phyloP scores from a whole-genome alignment of 345 rosid genomes.

The Noccaea caerulescens region DNA sequence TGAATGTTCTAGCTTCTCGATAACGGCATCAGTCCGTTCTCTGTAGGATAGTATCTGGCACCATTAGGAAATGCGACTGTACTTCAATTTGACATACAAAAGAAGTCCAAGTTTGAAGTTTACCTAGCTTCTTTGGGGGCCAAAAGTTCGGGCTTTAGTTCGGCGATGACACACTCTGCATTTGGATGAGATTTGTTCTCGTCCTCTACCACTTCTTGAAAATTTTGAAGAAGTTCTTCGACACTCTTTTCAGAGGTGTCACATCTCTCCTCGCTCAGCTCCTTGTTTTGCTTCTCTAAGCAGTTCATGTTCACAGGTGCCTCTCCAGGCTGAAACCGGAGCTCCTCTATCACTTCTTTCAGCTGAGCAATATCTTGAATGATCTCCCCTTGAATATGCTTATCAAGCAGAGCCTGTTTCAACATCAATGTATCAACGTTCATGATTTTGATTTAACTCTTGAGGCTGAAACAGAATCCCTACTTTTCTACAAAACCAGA shows the following conservation, averaged over 20 bases:
- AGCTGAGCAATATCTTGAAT: conserved; percentile 50
- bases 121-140: conserved; percentile 51
- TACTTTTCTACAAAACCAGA: conserved; percentile 45
- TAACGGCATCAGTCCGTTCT: conserved; percentile 44
- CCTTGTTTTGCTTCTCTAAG: conserved; percentile 52
- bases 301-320: conserved; percentile 33
- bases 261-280: conserved; percentile 43
- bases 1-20: conserved; percentile 48
- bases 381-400: conserved; percentile 53
- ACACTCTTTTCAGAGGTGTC: conserved; percentile 46
- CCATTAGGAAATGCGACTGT: not conserved
- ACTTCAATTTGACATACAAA: not conserved
- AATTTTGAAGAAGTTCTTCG: conserved; percentile 5
- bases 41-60: conserved; percentile 26
- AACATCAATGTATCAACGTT: conserved; percentile 57
- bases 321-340: conserved; percentile 46
- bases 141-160: conserved; percentile 41
- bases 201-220: conserved; percentile 30
- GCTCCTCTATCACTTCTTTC: conserved; percentile 53
- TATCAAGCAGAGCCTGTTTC: conserved; percentile 58
- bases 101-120: conserved; percentile 7
- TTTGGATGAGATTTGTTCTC: conserved; percentile 34
- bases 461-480: conserved; percentile 49
- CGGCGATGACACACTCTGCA: conserved; percentile 35
- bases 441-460: conserved; percentile 37